Percentiles rank a stretch among this genome's conserved stretches.
Evolutionary conservation across 495 filamentous ascomycete species (phyloP).

Genomic region (Talaromyces adpressus): DNA sequence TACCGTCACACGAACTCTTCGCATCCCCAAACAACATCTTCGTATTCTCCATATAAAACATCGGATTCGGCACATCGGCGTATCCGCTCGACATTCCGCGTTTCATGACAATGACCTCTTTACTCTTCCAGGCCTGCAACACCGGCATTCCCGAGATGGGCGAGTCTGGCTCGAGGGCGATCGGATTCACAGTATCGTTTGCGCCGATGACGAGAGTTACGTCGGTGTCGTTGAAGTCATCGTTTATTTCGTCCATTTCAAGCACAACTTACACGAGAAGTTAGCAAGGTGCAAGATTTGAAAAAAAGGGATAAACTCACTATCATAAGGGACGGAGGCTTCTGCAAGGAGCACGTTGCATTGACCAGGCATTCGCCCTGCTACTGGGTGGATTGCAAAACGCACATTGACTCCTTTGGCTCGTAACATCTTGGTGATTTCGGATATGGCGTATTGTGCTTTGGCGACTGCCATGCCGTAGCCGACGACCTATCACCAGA

Average conservation of each 20-base stretch:
- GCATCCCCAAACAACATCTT: slow-evolving; percentile 85
- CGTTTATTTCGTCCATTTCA: slow-evolving; percentile 89
- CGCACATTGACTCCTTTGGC: slow-evolving; percentile 65
- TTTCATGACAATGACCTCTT: slow-evolving; percentile 85
- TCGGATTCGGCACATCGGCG: slow-evolving; percentile 77
- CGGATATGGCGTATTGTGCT: slow-evolving; percentile 76
- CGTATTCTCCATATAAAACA: slow-evolving; percentile 80
- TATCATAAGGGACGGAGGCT: slow-evolving; percentile 76
- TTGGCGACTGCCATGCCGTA: slow-evolving; percentile 88
- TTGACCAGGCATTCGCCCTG: slow-evolving; percentile 79
- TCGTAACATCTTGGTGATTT: slow-evolving; percentile 65
- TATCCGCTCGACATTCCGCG: slow-evolving; percentile 75
- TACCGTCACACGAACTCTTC: slow-evolving; percentile 67
- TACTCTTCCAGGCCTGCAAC: slow-evolving; percentile 82
- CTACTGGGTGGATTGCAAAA: slow-evolving; percentile 82
- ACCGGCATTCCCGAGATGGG: slow-evolving; percentile 83
- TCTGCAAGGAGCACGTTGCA: slow-evolving; percentile 81
- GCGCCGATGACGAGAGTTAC: slow-evolving; percentile 81
- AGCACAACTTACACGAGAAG: slow-evolving; percentile 47
- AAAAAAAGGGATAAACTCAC: slow-evolving; percentile 19
- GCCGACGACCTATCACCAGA: slow-evolving; percentile 49
- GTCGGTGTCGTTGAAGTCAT: slow-evolving; percentile 74
- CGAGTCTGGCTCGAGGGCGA: slow-evolving; percentile 69
- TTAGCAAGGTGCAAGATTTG: neutral
- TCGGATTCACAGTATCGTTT: slow-evolving; percentile 82